phyloP scores from a whole-genome alignment of 2,329 filamentous ascomycete genomes.

The Colletotrichum zoysiae region DNA sequence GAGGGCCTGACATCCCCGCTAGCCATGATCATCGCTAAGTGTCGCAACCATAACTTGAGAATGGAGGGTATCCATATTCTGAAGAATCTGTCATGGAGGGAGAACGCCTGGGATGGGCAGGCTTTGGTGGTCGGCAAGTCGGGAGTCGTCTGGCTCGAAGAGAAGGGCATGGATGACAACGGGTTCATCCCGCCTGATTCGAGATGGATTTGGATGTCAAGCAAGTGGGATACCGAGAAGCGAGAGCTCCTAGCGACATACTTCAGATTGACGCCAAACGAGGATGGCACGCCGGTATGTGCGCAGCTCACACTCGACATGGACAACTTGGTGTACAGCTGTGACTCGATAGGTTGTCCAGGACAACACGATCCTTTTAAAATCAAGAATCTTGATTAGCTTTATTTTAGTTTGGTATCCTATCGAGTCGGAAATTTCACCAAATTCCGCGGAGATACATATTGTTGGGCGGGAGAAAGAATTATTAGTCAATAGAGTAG shows the following conservation, averaged over 20 bases:
- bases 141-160: slow-evolving; percentile 42
- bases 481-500: background rate
- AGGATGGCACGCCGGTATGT: slow-evolving; percentile 7
- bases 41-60: slow-evolving; percentile 40
- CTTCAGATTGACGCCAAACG: slow-evolving; percentile 24
- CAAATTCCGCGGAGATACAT: background rate
- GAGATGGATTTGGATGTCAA: slow-evolving; percentile 41
- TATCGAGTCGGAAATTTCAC: no score
- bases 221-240: slow-evolving; percentile 37
- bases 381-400: background rate
- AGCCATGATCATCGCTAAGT: slow-evolving; percentile 39
- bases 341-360: slow-evolving; percentile 14
- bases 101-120: slow-evolving; percentile 39
- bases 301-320: slow-evolving; percentile 28
- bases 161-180: slow-evolving; percentile 36
- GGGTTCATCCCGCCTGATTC: slow-evolving; percentile 37
- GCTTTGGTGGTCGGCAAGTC: slow-evolving; percentile 38
- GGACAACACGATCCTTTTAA: slow-evolving; percentile 16
- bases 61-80: slow-evolving; percentile 38
- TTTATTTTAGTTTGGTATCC: background rate
- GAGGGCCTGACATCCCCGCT: slow-evolving; percentile 42
- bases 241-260: slow-evolving; percentile 36
- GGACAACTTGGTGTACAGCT: slow-evolving; percentile 21
- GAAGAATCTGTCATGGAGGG: slow-evolving; percentile 40
- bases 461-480: background rate